Evolutionary conservation across 345 rosid genomes (phyloP).

Genomic region (Dovyalis caffra): DNA sequence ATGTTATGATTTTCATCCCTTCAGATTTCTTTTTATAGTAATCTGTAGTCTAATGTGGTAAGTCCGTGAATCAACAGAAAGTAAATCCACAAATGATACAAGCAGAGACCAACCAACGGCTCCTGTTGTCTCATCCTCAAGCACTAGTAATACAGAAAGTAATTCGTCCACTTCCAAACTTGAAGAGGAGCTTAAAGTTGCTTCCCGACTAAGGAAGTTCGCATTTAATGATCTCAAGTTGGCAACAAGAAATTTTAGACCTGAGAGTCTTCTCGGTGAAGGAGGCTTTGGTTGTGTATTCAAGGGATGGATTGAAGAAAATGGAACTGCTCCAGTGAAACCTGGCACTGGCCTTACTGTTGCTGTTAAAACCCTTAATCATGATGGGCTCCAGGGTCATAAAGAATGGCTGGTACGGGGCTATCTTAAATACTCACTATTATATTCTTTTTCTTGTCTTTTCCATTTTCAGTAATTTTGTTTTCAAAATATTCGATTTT

Average conservation of each 20-base stretch:
- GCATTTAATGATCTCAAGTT: conserved; percentile 86
- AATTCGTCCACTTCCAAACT: conserved; percentile 78
- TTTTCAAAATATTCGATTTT: neutral
- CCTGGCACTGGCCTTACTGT: conserved; percentile 98
- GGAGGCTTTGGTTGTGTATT: conserved; percentile 98
- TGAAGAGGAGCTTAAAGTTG: conserved; percentile 81
- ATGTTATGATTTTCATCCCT: neutral
- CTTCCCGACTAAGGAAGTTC: conserved; percentile 78
- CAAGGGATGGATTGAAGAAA: conserved; percentile 96
- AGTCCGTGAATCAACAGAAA: conserved; percentile 44
- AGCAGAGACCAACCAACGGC: conserved; percentile 69
- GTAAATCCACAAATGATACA: conserved; percentile 67
- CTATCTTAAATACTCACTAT: neutral
- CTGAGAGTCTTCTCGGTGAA: conserved; percentile 97
- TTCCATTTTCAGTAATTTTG: neutral
- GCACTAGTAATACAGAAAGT: conserved; percentile 81
- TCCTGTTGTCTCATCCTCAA: conserved; percentile 61
- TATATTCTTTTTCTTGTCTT: neutral
- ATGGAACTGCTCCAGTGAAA: conserved; percentile 96
- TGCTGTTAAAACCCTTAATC: conserved; percentile 95
- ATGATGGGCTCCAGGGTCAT: conserved; percentile 98
- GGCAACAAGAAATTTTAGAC: conserved; percentile 93
- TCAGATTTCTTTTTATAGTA: neutral
- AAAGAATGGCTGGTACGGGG: conserved; percentile 92
- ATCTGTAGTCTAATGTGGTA: conserved; percentile 14